Evolutionary conservation across 306 rosid genomes (phyloP).

Genomic region (Cicer pinnatifidum): DNA sequence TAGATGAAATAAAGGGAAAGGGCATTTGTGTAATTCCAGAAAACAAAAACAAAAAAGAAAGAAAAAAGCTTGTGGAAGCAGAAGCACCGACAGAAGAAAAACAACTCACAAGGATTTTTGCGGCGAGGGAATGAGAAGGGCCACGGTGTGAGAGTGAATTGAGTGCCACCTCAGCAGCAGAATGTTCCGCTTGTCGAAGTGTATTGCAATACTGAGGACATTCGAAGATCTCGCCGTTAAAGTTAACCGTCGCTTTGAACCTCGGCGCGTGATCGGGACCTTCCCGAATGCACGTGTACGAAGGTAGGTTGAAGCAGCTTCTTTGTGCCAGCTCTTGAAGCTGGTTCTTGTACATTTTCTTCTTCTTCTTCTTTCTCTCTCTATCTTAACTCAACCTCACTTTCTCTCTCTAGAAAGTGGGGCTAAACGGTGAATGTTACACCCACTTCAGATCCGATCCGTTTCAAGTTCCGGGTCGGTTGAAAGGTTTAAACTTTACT

Average conservation of each 20-base stretch:
- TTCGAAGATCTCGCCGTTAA: constrained; percentile 93
- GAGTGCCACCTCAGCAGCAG: constrained; percentile 98
- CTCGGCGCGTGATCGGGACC: constrained; percentile 99
- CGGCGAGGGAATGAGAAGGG: constrained; percentile 94
- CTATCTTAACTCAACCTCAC: constrained; percentile 15
- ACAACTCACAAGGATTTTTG: constrained; percentile 77
- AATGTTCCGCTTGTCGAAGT: constrained; percentile 98
- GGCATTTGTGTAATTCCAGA: constrained; percentile 55
- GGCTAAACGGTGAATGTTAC: not conserved
- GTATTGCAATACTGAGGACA: constrained; percentile 87
- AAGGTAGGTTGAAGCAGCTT: constrained; percentile 97
- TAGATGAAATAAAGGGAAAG: not conserved
- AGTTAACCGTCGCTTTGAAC: constrained; percentile 93
- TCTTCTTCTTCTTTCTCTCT: constrained; percentile 40
- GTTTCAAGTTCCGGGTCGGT: constrained; percentile 38
- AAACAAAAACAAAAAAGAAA: not conserved
- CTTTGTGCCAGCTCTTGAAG: constrained; percentile 99
- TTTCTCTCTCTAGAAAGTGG: constrained; percentile 49
- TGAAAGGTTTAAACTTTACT: not conserved
- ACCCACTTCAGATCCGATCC: constrained; percentile 62
- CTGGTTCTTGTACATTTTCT: constrained; percentile 97
- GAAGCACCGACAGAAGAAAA: constrained; percentile 43
- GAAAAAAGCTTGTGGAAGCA: not conserved
- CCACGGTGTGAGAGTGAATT: constrained; percentile 85
- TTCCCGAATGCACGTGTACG: constrained; percentile 90